phyloP scores from a whole-genome alignment of 768 basidiomycete genomes.

The Crucibulum laeve region DNA sequence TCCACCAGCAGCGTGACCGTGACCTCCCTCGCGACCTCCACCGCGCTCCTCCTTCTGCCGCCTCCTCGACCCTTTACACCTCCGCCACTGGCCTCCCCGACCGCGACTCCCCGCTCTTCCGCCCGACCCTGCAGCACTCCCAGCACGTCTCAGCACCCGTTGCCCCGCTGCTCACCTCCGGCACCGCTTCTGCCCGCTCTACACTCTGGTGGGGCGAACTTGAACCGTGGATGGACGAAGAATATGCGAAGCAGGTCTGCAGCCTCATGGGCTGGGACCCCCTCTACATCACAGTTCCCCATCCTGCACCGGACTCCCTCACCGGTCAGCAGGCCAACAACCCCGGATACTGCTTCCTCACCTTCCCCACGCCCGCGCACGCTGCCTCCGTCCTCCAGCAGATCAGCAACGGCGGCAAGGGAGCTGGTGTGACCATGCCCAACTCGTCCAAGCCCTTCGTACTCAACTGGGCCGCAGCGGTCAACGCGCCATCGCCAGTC shows the following conservation, averaged over 20 bases:
- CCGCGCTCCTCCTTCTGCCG: slow-evolving; percentile 13
- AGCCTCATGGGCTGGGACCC: slow-evolving; percentile 85
- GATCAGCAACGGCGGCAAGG: slow-evolving; percentile 43
- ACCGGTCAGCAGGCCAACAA: slow-evolving; percentile 73
- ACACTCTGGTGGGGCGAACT: slow-evolving; percentile 87
- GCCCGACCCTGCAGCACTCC: slow-evolving; percentile 18
- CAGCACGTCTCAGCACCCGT: slow-evolving; percentile 21
- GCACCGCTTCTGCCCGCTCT: slow-evolving; percentile 35
- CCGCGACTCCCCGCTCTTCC: slow-evolving; percentile 26
- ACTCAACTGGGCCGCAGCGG: slow-evolving; percentile 67
- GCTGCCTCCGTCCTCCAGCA: slow-evolving; percentile 70
- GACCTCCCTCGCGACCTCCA: no score
- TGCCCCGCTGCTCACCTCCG: slow-evolving; percentile 11
- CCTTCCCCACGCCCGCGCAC: slow-evolving; percentile 69
- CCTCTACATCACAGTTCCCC: slow-evolving; percentile 68
- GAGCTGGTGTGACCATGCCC: slow-evolving; percentile 66
- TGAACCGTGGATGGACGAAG: slow-evolving; percentile 97
- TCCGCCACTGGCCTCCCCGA: slow-evolving; percentile 21
- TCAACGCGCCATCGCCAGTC: slow-evolving; percentile 26
- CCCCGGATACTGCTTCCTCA: slow-evolving; percentile 84
- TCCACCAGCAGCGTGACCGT: background rate
- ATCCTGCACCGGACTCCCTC: slow-evolving; percentile 49
- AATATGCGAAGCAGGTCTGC: slow-evolving; percentile 88
- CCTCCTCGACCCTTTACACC: slow-evolving; percentile 16
- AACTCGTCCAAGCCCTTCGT: slow-evolving; percentile 81